phyloP scores from a whole-genome alignment of 495 filamentous ascomycete species.

The Penicillium longicatenatum region DNA sequence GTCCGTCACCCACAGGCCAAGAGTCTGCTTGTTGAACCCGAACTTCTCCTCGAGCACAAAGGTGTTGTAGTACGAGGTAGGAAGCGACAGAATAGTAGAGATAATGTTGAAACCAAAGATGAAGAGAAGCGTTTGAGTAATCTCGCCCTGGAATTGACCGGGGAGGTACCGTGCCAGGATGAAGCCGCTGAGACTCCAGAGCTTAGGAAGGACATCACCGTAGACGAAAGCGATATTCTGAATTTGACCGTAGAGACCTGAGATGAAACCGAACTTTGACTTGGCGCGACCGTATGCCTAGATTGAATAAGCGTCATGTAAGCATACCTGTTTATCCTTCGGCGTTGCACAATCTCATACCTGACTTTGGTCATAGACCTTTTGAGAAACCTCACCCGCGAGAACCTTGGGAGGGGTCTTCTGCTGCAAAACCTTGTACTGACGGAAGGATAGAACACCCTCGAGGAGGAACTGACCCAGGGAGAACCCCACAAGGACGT shows the following conservation, averaged over 20 bases:
- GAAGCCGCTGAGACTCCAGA: slow-evolving; percentile 81
- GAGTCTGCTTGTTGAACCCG: slow-evolving; percentile 97
- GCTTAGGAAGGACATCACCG: slow-evolving; percentile 83
- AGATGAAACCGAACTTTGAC: slow-evolving; percentile 81
- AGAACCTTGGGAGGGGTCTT: slow-evolving; percentile 82
- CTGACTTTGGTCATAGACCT: slow-evolving; percentile 93
- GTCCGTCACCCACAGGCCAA: slow-evolving; percentile 85
- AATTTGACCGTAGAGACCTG: slow-evolving; percentile 77
- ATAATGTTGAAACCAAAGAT: slow-evolving; percentile 83
- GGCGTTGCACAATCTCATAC: slow-evolving; percentile 36
- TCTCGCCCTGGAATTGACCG: slow-evolving; percentile 81
- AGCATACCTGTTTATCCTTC: slow-evolving; percentile 6
- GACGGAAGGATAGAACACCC: slow-evolving; percentile 78
- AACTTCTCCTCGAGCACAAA: slow-evolving; percentile 97
- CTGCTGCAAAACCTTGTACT: slow-evolving; percentile 80
- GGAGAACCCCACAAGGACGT: slow-evolving; percentile 89
- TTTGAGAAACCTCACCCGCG: slow-evolving; percentile 79
- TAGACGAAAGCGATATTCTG: slow-evolving; percentile 88
- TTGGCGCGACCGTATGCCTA: slow-evolving; percentile 94
- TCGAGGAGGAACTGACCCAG: slow-evolving; percentile 87
- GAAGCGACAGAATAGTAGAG: slow-evolving; percentile 74
- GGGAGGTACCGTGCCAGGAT: slow-evolving; percentile 74
- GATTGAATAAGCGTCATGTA: not conserved
- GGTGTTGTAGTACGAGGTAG: slow-evolving; percentile 84
- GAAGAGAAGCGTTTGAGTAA: slow-evolving; percentile 90